Percentiles rank a stretch among this genome's conserved stretches.
Conservation (phyloP, 257 asterid genomes). For the Capsicum chinense region DNA sequence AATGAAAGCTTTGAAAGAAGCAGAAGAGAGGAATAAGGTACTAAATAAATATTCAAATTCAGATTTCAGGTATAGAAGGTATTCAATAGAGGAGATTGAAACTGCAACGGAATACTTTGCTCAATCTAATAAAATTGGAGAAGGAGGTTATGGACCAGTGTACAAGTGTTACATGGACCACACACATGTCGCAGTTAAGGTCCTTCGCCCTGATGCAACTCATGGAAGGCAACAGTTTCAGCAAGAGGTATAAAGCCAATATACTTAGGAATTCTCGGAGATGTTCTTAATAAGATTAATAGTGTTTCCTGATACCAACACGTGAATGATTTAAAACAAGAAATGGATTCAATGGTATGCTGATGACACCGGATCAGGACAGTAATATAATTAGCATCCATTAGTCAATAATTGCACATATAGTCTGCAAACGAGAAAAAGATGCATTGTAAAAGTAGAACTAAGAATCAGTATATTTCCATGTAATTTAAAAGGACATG, state of each 20-base stretch:
- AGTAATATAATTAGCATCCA: not conserved
- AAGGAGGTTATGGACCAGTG: slow-evolving; percentile 97
- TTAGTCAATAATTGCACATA: slow-evolving; percentile 6
- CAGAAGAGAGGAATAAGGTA: slow-evolving; percentile 53
- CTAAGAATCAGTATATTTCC: not conserved
- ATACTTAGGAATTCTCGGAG: not conserved
- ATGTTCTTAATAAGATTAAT: not conserved
- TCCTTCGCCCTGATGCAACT: slow-evolving; percentile 94
- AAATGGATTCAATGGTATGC: not conserved
- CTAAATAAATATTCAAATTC: slow-evolving; percentile 38
- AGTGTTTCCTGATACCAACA: not conserved
- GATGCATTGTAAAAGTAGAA: not conserved
- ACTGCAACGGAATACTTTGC: slow-evolving; percentile 77
- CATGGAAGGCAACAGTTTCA: slow-evolving; percentile 95
- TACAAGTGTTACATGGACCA: slow-evolving; percentile 86
- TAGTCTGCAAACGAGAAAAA: not conserved
- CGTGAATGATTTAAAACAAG: not conserved
- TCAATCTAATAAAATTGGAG: slow-evolving; percentile 79
- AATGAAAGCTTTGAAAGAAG: slow-evolving; percentile 68
- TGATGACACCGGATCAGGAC: not conserved
- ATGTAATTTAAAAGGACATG: not conserved
- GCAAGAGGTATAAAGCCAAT: slow-evolving; percentile 68
- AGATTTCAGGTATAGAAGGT: slow-evolving; percentile 68
- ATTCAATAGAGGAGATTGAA: slow-evolving; percentile 90
- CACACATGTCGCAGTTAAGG: slow-evolving; percentile 93